Evolutionary conservation across 2,329 filamentous ascomycete genomes (phyloP), one percentile per base, ranked within the genome.

Genomic region (Cercospora sp.): DNA sequence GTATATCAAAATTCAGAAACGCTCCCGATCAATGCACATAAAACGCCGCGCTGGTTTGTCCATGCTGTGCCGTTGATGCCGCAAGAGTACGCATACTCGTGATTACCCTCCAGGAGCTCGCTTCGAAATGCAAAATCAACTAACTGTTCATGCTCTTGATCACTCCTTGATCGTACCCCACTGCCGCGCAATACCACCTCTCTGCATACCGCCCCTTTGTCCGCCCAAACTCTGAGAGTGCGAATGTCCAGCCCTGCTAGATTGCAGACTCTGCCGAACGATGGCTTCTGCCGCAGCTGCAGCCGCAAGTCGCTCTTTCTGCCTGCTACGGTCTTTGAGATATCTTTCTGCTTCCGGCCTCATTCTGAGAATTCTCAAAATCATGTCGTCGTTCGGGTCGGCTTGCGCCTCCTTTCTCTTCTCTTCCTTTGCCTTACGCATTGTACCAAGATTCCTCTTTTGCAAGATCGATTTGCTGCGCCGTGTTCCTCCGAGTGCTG

Each of bases 331-430:
- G 79, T 98, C 94, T 76, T 92, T 92, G 69, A 99, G 84, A 80
- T 99, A 99, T 36, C 87, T 83, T 60, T 89, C 87, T 3, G 95
- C 95, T 81, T 98, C 95, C 2, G 93, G 93, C 58, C 95, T 86
- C 95, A 99, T 99, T 62, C 95, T 87, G 72, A 99, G 81, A 72
- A 99, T 99, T 20, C 95, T 87, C 75, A 99, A 80, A 72, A 99
- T 98, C 91, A 98, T 98, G 78, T 99, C 95, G 79, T 99, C 95
- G 78, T 91, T 97, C 1, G 95, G 94, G 78, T 98, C 95, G 1
- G 95, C 94, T 78, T 99, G 95, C 1, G 93, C 93, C 78, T 98
- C 94, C 74, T 94, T 93, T 71, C 95, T 87, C 83, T 96, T 97
- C 80, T 97, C 94, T 79, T 97, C 93, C 80, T 98, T 98, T 48